These are phyloP conservation scores for Asclepias syriaca DNA, from an alignment of 257 asterid genomes.

Conservation along the genomic window DNA sequence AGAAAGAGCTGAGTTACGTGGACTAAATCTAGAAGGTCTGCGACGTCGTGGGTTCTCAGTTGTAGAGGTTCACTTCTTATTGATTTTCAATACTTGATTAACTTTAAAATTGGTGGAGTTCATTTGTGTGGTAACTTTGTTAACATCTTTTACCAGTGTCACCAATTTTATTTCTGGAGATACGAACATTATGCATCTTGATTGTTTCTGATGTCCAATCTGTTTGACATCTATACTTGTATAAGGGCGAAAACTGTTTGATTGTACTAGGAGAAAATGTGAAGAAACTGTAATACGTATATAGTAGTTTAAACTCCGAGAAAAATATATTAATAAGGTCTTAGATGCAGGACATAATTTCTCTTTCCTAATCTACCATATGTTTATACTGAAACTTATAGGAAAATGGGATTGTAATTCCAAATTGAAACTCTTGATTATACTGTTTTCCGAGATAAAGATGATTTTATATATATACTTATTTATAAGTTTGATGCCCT, in stretches of 20 bases:
- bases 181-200: neutral
- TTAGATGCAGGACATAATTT: neutral
- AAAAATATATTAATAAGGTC: neutral
- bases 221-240: neutral
- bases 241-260: neutral
- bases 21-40: constrained; percentile 85
- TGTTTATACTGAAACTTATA: neutral
- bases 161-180: neutral
- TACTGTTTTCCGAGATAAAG: neutral
- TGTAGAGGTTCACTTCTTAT: constrained; percentile 46
- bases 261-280: neutral
- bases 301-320: neutral
- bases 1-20: constrained; percentile 94
- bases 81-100: constrained; percentile 8
- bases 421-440: neutral
- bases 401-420: neutral
- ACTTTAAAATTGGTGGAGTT: neutral
- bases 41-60: constrained; percentile 75
- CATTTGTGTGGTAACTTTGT: neutral
- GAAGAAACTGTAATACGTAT: neutral
- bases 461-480: neutral
- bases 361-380: neutral
- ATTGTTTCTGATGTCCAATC: neutral
- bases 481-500: neutral
- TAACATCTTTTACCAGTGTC: neutral